These are phyloP conservation scores for Vaccinium vitisidaea DNA, from an alignment of 148 eudicot genomes.

Conservation along the genomic window DNA sequence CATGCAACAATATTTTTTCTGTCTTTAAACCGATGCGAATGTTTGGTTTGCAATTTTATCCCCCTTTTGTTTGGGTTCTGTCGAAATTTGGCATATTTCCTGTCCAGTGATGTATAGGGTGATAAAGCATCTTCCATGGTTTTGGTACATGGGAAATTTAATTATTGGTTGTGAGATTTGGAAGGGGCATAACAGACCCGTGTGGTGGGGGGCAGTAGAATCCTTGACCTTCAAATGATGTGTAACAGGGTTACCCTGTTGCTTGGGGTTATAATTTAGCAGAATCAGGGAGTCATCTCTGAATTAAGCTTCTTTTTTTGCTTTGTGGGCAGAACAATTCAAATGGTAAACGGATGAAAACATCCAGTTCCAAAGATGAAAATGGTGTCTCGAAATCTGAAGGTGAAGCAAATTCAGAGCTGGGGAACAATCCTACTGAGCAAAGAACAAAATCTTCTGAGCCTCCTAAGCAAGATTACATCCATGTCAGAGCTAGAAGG, in stretches of 20 bases:
- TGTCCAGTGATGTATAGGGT: not conserved
- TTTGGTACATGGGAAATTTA: not conserved
- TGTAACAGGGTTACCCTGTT: not conserved
- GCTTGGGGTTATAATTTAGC: not conserved
- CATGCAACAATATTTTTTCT: not conserved
- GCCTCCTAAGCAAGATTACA: slow-evolving; percentile 81
- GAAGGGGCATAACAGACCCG: not conserved
- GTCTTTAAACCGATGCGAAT: not conserved
- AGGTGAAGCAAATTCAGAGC: slow-evolving; percentile 56
- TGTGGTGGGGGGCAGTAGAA: not conserved
- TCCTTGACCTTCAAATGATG: not conserved
- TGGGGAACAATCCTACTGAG: slow-evolving; percentile 39
- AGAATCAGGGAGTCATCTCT: not conserved
- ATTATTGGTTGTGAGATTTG: not conserved
- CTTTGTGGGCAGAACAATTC: slow-evolving; percentile 43
- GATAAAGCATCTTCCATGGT: not conserved
- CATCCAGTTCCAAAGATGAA: slow-evolving; percentile 46
- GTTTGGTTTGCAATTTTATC: not conserved
- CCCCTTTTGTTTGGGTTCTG: not conserved
- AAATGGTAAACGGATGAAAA: slow-evolving; percentile 55
- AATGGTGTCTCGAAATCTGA: slow-evolving; percentile 48
- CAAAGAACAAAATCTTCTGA: slow-evolving; percentile 48
- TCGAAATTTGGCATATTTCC: not conserved
- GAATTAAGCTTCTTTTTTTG: not conserved
- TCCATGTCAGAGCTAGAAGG: slow-evolving; percentile 96